Base-by-base conservation (phyloP, 2,329 filamentous ascomycete species). In the Microcera coccophila region DNA sequence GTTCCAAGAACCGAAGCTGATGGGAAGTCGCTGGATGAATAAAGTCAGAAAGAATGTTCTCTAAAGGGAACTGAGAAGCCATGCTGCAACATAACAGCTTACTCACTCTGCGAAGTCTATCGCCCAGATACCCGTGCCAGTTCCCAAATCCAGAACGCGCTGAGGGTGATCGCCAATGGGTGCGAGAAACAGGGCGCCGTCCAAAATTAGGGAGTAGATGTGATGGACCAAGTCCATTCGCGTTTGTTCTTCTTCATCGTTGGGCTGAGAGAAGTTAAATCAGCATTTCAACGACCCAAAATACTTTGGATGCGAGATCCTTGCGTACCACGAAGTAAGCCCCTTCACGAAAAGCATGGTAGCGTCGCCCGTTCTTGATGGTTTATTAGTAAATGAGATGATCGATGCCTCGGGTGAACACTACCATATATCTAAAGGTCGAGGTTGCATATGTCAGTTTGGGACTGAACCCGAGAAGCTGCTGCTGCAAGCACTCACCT, bases 241-340 rank as follows among this genome's bases (percentile, higher is more conserved):
- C 3, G 39, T 31, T 35, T 44, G 41, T 19, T 44, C 41, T 18
- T 39, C 8, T 70, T 72, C 52, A 60, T 64, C 41, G 18, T 44
- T 44, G 12, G 41, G 41, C 41, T 44, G 8, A 10, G 7, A 32
- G 12, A 7, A 8, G n/a, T 15, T 5, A 32, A 8, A 8, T 32
- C 15, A 32, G 29, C 29, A 10, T 32, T 17, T n/a, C n/a, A n/a
- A n/a, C n/a, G n/a, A n/a, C 15, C n/a, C 29, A n/a, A 26, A 12
- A n/a, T 32, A n/a, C n/a, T 32, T 32, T 32, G 15, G 29, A n/a
- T 17, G 29, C 15, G 5, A n/a, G 15, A 10, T 17, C 12, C 7
- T 8, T n/a, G 5, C 29, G 5, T 32, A 32, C 29, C 29, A 32
- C 8, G 5, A 15, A 15, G 15, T 32, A 32, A n/a, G 29, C 15